Conservation (phyloP, 169 alveolate genomes). For the Plasmodium coatneyi region DNA sequence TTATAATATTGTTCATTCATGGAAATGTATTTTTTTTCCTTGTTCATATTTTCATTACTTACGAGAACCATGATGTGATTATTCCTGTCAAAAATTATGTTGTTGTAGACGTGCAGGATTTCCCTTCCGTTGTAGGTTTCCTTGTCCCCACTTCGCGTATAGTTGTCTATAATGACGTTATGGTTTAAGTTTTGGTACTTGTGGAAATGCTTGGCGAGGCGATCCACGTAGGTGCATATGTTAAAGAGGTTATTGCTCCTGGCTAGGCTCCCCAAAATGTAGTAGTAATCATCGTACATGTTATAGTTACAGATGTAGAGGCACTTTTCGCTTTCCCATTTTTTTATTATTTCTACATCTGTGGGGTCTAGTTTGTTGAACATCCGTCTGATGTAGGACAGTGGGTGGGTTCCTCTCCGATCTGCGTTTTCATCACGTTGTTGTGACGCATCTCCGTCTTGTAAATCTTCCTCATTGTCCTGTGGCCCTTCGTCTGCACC, state of each 20-base stretch:
- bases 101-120: slow-evolving; percentile 23
- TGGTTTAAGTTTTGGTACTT: slow-evolving; percentile 38
- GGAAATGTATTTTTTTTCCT: slow-evolving; percentile 39
- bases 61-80: slow-evolving; percentile 45
- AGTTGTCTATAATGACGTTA: slow-evolving; percentile 35
- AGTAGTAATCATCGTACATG: slow-evolving; percentile 71
- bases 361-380: slow-evolving; percentile 56
- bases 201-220: slow-evolving; percentile 28
- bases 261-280: slow-evolving; percentile 63
- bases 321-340: slow-evolving; percentile 70
- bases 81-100: slow-evolving; percentile 23
- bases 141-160: not conserved
- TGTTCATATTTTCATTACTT: slow-evolving; percentile 13
- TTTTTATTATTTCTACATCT: slow-evolving; percentile 52
- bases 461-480: not conserved
- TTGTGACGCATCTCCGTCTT: no score
- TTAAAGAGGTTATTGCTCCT: slow-evolving; percentile 35
- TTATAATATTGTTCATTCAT: slow-evolving; percentile 73
- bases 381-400: slow-evolving; percentile 18
- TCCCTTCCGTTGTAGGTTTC: slow-evolving; percentile 14
- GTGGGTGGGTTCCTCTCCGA: not conserved
- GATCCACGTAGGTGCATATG: slow-evolving; percentile 34
- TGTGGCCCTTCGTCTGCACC: not conserved
- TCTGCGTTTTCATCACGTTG: not conserved
- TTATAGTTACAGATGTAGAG: slow-evolving; percentile 60